Conservation (phyloP, 1,139 yeast genomes). For the Pichia sp. region DNA sequence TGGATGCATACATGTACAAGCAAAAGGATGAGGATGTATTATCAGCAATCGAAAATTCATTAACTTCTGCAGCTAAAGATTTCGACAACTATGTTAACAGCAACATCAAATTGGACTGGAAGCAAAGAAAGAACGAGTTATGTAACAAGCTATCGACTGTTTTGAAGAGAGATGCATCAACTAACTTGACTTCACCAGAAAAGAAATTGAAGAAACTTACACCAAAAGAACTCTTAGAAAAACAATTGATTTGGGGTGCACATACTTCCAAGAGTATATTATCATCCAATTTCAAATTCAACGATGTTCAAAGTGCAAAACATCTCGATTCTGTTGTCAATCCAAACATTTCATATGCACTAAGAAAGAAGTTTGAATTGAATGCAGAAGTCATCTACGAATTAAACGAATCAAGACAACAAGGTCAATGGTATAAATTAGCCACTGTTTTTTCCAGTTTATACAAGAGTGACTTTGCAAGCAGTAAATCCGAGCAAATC, state of each 20-base stretch:
- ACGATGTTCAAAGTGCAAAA: slow-evolving; percentile 27
- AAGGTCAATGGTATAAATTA: slow-evolving; percentile 47
- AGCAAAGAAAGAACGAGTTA: slow-evolving; percentile 67
- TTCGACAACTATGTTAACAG: slow-evolving; percentile 76
- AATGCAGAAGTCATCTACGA: slow-evolving; percentile 71
- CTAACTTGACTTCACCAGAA: slow-evolving; percentile 15
- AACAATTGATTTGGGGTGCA: slow-evolving; percentile 29
- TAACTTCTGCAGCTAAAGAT: slow-evolving; percentile 73
- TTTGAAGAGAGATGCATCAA: slow-evolving; percentile 26
- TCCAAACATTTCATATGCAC: slow-evolving; percentile 33
- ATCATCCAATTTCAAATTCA: slow-evolving; percentile 31
- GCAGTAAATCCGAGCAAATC: slow-evolving; percentile 61
- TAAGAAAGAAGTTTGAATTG: slow-evolving; percentile 61
- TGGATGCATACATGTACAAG: slow-evolving; percentile 59
- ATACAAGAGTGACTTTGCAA: slow-evolving; percentile 48
- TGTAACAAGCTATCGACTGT: slow-evolving; percentile 63
- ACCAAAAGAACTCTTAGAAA: slow-evolving; percentile 22
- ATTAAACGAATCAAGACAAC: slow-evolving; percentile 67
- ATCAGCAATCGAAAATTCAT: slow-evolving; percentile 79
- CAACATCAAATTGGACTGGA: slow-evolving; percentile 83
- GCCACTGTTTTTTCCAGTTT: slow-evolving; percentile 54
- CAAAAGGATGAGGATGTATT: slow-evolving; percentile 83
- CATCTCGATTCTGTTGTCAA: slow-evolving; percentile 25
- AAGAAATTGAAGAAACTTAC: slow-evolving; percentile 20
- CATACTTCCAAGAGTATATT: slow-evolving; percentile 27